Percentiles rank a stretch among this genome's conserved stretches.
phyloP scores from a whole-genome alignment of 1,284 basidiomycete genomes.

The Malassezia furfur region DNA sequence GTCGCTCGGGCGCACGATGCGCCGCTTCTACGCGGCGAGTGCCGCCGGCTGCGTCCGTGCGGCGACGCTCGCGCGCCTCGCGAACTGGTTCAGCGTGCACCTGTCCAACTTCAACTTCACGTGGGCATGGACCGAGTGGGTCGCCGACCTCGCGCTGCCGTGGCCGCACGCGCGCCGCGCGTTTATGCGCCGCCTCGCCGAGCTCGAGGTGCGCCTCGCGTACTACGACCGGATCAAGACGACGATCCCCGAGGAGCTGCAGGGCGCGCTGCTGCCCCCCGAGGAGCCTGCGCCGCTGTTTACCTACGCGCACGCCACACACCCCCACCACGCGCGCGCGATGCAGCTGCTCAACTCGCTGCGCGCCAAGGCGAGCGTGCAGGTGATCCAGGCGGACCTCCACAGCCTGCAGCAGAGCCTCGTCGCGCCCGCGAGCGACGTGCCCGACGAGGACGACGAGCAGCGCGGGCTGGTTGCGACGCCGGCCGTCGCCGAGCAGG shows the following conservation, averaged over 20 bases:
- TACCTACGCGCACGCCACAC: conserved; percentile 58
- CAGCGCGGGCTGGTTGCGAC: conserved; percentile 25
- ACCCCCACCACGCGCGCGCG: conserved; percentile 62
- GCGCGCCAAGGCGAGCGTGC: conserved; percentile 59
- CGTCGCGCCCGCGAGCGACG: conserved; percentile 51
- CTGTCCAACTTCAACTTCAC: conserved; percentile 96
- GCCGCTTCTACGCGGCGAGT: conserved; percentile 61
- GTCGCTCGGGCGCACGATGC: conserved; percentile 86
- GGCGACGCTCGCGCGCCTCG: conserved; percentile 68
- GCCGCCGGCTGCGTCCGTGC: conserved; percentile 57
- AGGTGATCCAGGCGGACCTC: conserved; percentile 69
- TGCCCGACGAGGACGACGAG: conserved; percentile 53
- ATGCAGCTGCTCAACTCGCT: conserved; percentile 70
- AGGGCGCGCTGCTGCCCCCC: conserved; percentile 60
- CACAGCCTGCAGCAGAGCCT: conserved; percentile 51
- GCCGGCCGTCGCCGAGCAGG: conserved; percentile 55
- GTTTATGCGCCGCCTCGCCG: conserved; percentile 78
- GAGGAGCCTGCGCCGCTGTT: conserved; percentile 73
- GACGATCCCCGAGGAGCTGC: conserved; percentile 69
- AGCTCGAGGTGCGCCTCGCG: conserved; percentile 79
- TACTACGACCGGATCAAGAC: conserved; percentile 88
- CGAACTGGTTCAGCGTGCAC: conserved; percentile 91
- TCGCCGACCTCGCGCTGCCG: conserved; percentile 68
- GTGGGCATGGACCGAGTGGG: conserved; percentile 99
- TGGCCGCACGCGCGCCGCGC: conserved; percentile 67